These are phyloP conservation scores for Xylaria bambusicola DNA, from an alignment of 495 filamentous ascomycete species.

Conservation along the genomic window DNA sequence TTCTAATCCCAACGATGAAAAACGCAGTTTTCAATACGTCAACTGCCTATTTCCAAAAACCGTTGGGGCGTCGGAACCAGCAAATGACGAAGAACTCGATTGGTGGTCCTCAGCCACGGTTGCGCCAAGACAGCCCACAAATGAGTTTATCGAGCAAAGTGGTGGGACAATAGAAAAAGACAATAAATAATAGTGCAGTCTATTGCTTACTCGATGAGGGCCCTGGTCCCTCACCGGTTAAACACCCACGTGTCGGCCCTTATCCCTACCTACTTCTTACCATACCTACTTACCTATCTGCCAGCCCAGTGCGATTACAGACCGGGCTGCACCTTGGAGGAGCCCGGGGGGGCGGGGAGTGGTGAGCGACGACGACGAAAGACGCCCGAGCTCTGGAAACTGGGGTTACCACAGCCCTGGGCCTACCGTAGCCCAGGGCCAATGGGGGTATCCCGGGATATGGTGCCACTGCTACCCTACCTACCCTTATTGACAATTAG, in stretches of 20 bases:
- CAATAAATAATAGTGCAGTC: constrained; percentile 12
- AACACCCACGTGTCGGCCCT: not conserved
- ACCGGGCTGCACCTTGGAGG: constrained; percentile 12
- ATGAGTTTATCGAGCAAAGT: not conserved
- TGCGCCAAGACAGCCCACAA: not conserved
- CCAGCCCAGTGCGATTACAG: too few relatives aligned
- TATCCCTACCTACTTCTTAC: not conserved
- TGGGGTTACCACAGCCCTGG: constrained; percentile 17
- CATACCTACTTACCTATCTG: not conserved
- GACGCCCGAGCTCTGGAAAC: constrained; percentile 16
- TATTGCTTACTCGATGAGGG: constrained; percentile 16
- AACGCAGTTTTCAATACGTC: not conserved
- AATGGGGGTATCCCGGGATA: constrained; percentile 8
- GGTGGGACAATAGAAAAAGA: constrained; percentile 17
- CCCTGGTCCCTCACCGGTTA: constrained; percentile 13
- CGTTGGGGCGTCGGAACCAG: not conserved
- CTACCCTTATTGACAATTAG: not conserved
- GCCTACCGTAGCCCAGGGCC: constrained; percentile 2
- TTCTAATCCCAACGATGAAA: not conserved
- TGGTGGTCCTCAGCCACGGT: constrained; percentile 7
- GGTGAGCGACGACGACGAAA: constrained; percentile 2
- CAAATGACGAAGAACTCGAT: not conserved
- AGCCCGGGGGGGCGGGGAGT: not conserved
- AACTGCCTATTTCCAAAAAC: not conserved
- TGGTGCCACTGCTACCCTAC: constrained; percentile 11